These are phyloP conservation scores for Paecilomyces formosus DNA, from an alignment of 2,329 filamentous ascomycete species.

Conservation along the genomic window DNA sequence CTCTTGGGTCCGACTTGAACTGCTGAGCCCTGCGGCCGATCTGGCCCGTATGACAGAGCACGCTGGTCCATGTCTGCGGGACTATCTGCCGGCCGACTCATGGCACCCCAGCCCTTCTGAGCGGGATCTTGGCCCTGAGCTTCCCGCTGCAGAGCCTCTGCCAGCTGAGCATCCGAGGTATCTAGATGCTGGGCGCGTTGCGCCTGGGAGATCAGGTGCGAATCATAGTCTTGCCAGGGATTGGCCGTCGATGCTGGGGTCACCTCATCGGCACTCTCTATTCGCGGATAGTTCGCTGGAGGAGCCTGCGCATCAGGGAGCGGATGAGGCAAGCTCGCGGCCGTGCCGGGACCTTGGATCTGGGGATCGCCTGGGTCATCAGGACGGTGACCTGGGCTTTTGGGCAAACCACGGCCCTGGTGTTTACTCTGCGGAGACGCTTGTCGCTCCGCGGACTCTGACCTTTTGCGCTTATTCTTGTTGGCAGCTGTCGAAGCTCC, in stretches of 20 bases:
- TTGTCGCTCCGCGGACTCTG: constrained; percentile 50
- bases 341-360: constrained; percentile 12
- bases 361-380: constrained; percentile 24
- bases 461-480: constrained; percentile 62
- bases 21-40: constrained; percentile 22
- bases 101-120: constrained; percentile 21
- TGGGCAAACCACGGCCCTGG: constrained; percentile 25
- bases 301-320: constrained; percentile 15
- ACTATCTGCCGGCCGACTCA: constrained; percentile 30
- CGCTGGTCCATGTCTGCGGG: constrained; percentile 25
- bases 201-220: constrained; percentile 37
- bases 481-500: constrained; percentile 9
- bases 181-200: constrained; percentile 39
- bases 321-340: constrained; percentile 11
- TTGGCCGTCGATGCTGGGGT: constrained; percentile 19
- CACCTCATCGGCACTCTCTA: constrained; percentile 23
- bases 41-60: constrained; percentile 24
- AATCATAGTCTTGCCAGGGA: constrained; percentile 33
- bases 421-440: constrained; percentile 26
- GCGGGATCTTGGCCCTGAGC: constrained; percentile 33
- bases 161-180: constrained; percentile 44
- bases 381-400: constrained; percentile 29
- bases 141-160: constrained; percentile 46
- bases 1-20: constrained; percentile 37
- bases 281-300: constrained; percentile 13